Evolutionary conservation across 202 grass and related monocot genomes (phyloP), one percentile per base, ranked within the genome.

Genomic region (Setaria italica): DNA sequence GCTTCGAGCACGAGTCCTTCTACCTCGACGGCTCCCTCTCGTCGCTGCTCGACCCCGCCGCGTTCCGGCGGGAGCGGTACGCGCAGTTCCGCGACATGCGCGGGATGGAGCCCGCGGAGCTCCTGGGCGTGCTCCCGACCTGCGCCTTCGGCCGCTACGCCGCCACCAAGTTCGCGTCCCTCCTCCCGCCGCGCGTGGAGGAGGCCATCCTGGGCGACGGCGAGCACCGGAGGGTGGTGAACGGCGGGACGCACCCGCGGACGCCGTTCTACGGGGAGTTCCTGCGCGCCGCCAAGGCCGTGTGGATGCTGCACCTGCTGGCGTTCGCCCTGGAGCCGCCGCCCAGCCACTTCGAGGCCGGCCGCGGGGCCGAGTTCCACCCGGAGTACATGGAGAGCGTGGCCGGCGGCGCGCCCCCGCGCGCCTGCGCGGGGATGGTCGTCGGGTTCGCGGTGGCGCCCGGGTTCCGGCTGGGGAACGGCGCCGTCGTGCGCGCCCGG

Each of bases 1-100:
- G 91, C 33, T 99, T 99, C 84, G 96, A 99, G 87, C 93, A 99
- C 58, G 96, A 99, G 84, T 93, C 96, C 9, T 99, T 99, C 88
- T 99, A 96, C 91, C 81, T 99, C 10, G 96, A 99, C 62, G 96
- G 96, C 2, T 99, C 96, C 12, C 96, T 99, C 46, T 90, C 93
- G 1, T 99, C 96, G 12, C 93, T 99, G 71, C 92, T 99, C 12
- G 89, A 94, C 66, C 96, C 96, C 16, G 84, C 86, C 1, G 93
- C 93, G 16, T 99, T 90, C 88, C 93, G 93, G 5, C 80, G 90
- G 13, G 91, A 90, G 55, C 87, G 86, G 76, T 91, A 92, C 88
- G 16, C 82, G 78, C 96, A 99, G 84, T 96, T 90, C 86, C 84
- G 84, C 1, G 96, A 99, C 88, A 99, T 99, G 96, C 88, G 90